These are phyloP conservation scores for Yamadazyma olivae DNA, from an alignment of 805 yeast genomes.

Conservation along the genomic window DNA sequence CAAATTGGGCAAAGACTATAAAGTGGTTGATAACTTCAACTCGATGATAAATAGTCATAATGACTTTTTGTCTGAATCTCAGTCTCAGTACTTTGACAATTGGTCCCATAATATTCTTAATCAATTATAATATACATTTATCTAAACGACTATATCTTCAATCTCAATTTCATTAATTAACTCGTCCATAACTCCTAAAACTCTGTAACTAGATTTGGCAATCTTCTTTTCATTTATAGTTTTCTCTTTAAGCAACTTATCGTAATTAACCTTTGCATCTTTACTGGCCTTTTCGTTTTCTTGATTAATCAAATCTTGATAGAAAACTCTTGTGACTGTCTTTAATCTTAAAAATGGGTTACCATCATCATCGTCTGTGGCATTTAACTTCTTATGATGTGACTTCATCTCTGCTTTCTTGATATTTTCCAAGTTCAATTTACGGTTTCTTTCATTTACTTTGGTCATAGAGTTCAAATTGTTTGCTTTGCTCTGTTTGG, in stretches of 20 bases:
- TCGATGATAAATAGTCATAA: slow-evolving; percentile 32
- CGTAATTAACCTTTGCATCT: slow-evolving; percentile 48
- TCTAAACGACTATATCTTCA: slow-evolving; percentile 16
- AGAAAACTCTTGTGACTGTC: slow-evolving; percentile 83
- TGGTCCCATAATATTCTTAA: slow-evolving; percentile 8
- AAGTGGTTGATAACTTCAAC: slow-evolving; percentile 27
- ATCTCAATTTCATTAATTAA: slow-evolving; percentile 41
- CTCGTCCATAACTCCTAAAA: slow-evolving; percentile 56
- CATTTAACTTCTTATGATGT: slow-evolving; percentile 44
- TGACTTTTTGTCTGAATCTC: slow-evolving; percentile 26
- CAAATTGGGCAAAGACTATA: slow-evolving; percentile 31
- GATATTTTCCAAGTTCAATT: slow-evolving; percentile 69
- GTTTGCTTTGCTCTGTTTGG: slow-evolving; percentile 31
- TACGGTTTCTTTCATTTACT: slow-evolving; percentile 83
- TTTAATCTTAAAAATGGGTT: slow-evolving; percentile 90
- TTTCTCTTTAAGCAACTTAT: slow-evolving; percentile 35
- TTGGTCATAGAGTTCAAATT: slow-evolving; percentile 54
- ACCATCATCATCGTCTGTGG: slow-evolving; percentile 41
- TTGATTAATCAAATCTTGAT: slow-evolving; percentile 52
- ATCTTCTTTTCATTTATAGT: slow-evolving; percentile 42
- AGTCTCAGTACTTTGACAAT: slow-evolving; percentile 26
- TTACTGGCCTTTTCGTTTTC: slow-evolving; percentile 59
- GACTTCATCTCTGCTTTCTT: slow-evolving; percentile 76
- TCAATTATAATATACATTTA: slow-evolving; percentile 1
- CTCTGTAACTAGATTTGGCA: slow-evolving; percentile 52